Evolutionary conservation across 139 green algal genomes (phyloP).

Genomic region (Auxenochlorella pyrenoidosa): DNA sequence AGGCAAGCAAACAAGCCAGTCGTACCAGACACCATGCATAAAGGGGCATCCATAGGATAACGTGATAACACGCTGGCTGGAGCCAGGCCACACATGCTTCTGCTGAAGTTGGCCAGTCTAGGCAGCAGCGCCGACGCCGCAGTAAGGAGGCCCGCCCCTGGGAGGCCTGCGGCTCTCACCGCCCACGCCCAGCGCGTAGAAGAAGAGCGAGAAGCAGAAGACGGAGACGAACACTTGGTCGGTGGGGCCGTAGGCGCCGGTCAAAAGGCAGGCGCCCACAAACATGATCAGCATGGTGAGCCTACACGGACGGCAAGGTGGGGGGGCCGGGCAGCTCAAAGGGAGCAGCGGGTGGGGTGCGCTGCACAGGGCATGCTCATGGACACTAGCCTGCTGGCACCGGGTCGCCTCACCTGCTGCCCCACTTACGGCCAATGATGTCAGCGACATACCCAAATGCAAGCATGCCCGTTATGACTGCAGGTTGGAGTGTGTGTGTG

Average conservation of each 20-base stretch:
- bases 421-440: slow-evolving; percentile 72
- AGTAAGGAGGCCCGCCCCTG: no score
- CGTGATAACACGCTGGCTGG: background rate
- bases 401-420: slow-evolving; percentile 37
- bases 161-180: background rate
- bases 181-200: slow-evolving; percentile 32
- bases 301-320: background rate
- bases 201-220: slow-evolving; percentile 60
- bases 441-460: slow-evolving; percentile 64
- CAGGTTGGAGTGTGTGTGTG: no score
- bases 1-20: background rate
- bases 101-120: no score
- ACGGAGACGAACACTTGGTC: slow-evolving; percentile 57
- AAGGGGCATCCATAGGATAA: no score
- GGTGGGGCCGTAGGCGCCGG: slow-evolving; percentile 39
- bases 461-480: slow-evolving; percentile 66
- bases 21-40: no score
- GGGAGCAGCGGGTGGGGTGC: background rate
- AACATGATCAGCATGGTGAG: slow-evolving; percentile 70
- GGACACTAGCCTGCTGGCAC: background rate
- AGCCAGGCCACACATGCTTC: background rate
- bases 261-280: slow-evolving; percentile 67
- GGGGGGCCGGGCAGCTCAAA: background rate
- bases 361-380: background rate
- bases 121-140: no score